Percentiles rank a stretch among this genome's conserved stretches.
Conservation (phyloP, 225 moss, liverwort and hornwort genomes). For the Pseudoscleropodium purum region DNA sequence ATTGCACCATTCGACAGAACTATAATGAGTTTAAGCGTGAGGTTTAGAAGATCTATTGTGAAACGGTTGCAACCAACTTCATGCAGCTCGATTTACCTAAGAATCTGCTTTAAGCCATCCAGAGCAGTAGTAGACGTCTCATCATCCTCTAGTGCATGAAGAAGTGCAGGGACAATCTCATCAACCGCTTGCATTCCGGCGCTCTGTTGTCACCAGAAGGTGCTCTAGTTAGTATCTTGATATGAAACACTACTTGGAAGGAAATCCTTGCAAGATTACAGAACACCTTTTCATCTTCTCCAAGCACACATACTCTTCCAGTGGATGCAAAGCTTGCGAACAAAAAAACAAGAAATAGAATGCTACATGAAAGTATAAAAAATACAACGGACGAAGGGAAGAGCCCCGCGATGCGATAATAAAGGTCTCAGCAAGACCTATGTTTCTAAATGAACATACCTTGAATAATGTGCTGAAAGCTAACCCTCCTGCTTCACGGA, state of each 20-base stretch:
- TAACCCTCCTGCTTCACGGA: constrained; percentile 92
- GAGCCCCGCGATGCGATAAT: background rate
- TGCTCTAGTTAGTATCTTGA: background rate
- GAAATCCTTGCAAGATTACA: background rate
- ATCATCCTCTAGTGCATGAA: constrained; percentile 83
- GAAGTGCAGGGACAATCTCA: constrained; percentile 95
- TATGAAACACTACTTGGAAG: background rate
- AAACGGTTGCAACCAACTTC: background rate
- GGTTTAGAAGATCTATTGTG: background rate
- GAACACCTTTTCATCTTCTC: background rate
- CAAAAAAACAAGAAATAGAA: background rate
- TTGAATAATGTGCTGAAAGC: constrained; percentile 97
- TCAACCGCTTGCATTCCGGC: constrained; percentile 98
- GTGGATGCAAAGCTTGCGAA: background rate
- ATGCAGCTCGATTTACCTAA: constrained; percentile 36
- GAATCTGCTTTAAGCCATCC: constrained; percentile 94
- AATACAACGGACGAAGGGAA: background rate
- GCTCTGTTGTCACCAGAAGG: constrained; percentile 44
- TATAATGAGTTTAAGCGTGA: background rate
- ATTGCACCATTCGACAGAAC: background rate
- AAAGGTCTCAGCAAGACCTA: background rate
- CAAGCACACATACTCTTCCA: background rate
- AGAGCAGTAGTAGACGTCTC: constrained; percentile 83
- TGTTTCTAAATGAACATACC: constrained; percentile 13
- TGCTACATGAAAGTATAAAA: background rate